Percentiles rank a stretch among this genome's conserved stretches.
phyloP scores from a whole-genome alignment of 139 green algal genomes.

The Picochlorum sp. region DNA sequence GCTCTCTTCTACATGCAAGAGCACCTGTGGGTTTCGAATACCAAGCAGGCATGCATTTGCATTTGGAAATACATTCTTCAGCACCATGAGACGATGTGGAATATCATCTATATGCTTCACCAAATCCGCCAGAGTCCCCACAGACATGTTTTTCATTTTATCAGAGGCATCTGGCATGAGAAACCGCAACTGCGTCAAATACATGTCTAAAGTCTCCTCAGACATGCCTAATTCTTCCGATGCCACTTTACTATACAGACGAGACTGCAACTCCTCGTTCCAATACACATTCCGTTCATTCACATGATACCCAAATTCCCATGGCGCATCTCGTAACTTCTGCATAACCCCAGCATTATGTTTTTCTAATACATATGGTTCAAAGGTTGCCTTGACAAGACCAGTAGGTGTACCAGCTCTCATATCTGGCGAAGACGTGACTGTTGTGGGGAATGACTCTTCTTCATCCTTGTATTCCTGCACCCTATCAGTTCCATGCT shows the following conservation, averaged over 20 bases:
- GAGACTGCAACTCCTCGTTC: slow-evolving; percentile 56
- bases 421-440: neutral
- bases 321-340: slow-evolving; percentile 22
- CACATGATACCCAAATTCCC: slow-evolving; percentile 47
- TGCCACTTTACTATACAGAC: slow-evolving; percentile 54
- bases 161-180: slow-evolving; percentile 37
- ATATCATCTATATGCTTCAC: slow-evolving; percentile 26
- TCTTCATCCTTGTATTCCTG: too few species aligned
- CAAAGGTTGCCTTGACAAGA: neutral
- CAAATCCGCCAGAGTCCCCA: slow-evolving; percentile 1
- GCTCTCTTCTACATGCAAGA: slow-evolving; percentile 41
- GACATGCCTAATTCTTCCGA: slow-evolving; percentile 40
- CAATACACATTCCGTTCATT: slow-evolving; percentile 58
- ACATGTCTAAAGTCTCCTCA: slow-evolving; percentile 48
- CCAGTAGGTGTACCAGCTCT: neutral
- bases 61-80: slow-evolving; percentile 56
- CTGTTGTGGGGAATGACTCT: neutral
- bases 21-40: slow-evolving; percentile 34
- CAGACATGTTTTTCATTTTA: slow-evolving; percentile 31
- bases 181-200: slow-evolving; percentile 37
- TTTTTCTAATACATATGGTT: neutral
- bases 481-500: too few species aligned
- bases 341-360: neutral
- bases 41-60: slow-evolving; percentile 47
- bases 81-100: slow-evolving; percentile 45